Base-by-base conservation (phyloP, 2,329 filamentous ascomycete genomes). In the Botrytis paeoniae region DNA sequence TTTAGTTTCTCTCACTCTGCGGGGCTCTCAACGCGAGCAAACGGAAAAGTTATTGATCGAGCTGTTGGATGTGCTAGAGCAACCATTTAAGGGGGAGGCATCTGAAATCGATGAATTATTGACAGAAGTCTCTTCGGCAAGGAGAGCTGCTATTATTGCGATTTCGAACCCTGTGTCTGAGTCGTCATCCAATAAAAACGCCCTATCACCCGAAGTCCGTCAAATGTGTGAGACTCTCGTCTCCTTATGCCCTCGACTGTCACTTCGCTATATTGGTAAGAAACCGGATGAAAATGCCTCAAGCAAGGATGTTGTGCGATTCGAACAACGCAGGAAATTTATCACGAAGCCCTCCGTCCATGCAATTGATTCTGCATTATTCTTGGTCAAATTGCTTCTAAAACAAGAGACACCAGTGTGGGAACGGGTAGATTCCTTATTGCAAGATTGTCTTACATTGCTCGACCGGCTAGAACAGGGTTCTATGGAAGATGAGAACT, bases 71-170 rank as follows among this genome's bases (percentile, higher is more conserved):
- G 84, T 85, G 1, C 81, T 91, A n/a, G 86, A 89, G 73, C 87
- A 87, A 0, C 84, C 87, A 20, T 82, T 92, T 45, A 88, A 88
- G 75, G 89, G 89, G 4, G 89, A 88, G 41, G 82, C 84, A 12
- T 80, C 82, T 0, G 89, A 91, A 73, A 83, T 92, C 43, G 89
- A 91, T 62, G 88, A 91, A 70, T 83, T 92, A 1, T 81, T 92
- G 37, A 83, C 83, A 12, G 88, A 87, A 74, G 82, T 91, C 8
- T 89, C 86, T 48, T 81, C 84, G 4, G 84, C 87, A 29, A 84
- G 89, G 74, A 87, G 87, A 75, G 85, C 86, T 7, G 85, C 85
- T 1, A 85, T 89, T 69, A 84, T 77, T 20, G 48, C 62, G 39
- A 16, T 41, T 66, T 65, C 61, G 6, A 66, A 57, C 22, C n/a